Base-by-base conservation (phyloP, 2,329 filamentous ascomycete genomes). In the Corinectria fuckeliana region DNA sequence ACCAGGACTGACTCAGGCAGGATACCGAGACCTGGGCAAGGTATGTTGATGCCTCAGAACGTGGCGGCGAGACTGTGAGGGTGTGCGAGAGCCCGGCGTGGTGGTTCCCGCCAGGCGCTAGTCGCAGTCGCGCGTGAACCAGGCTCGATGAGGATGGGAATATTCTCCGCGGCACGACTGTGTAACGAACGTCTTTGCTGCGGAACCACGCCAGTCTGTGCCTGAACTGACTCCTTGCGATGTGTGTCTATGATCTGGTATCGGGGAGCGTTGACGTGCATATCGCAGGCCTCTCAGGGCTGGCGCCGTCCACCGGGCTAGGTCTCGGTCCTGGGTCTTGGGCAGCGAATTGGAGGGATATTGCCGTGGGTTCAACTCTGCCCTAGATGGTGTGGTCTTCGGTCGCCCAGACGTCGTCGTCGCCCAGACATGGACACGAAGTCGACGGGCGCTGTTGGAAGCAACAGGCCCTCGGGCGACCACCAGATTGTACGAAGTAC, bases 51-150 rank as follows among this genome's bases (percentile, higher is more conserved):
- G 63, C 62, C 56, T 62, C 58, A 61, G 64, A 70, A 68, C 65
- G 65, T 70, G 68, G 68, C 66, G 61, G 65, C 65, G 56, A 70
- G 61, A 65, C 67, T 61, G 68, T 63, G 62, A 70, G 62, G 68
- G 68, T 70, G 69, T 70, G 67, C 56, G 58, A 60, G 69, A 71
- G 69, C 67, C 69, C 69, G 63, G 63, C 62, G 59, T 63, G 55
- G 65, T 72, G 71, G 70, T 73, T 72, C 71, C 61, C 64, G 67
- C 53, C 56, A 67, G 55, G 63, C 70, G 63, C 70, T 72, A 72
- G 69, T 72, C 50, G 60, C 52, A 63, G 65, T 72, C 47, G 65
- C 67, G 70, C 66, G 68, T 61, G 70, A 72, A 67, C 67, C 65
- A 68, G 63, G 69, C 65, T 72, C 59, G 62, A 65, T 63, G 64